These are phyloP conservation scores for Dioscorea alata DNA, from an alignment of 106 monocot genomes.

Conservation along the genomic window DNA sequence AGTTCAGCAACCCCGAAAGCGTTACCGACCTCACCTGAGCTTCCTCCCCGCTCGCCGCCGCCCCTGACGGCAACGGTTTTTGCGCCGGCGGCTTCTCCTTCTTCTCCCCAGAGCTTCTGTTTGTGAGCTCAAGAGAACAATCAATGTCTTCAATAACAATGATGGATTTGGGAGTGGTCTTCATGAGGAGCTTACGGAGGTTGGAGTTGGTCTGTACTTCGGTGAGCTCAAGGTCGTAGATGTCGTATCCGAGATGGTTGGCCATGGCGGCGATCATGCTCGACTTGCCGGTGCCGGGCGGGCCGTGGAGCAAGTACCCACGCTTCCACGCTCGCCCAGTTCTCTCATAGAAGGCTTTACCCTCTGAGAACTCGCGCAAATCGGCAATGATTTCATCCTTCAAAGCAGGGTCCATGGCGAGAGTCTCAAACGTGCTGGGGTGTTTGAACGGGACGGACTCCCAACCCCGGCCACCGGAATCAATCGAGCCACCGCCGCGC, in stretches of 20 bases:
- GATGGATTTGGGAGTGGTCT: slow-evolving; percentile 79
- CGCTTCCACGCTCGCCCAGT: slow-evolving; percentile 85
- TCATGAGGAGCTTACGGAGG: slow-evolving; percentile 77
- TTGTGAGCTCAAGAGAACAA: slow-evolving; percentile 57
- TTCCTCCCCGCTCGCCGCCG: no score
- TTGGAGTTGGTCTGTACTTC: slow-evolving; percentile 74
- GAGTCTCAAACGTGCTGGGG: slow-evolving; percentile 79
- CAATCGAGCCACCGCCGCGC: slow-evolving; percentile 42
- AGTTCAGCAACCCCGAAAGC: slow-evolving; percentile 69
- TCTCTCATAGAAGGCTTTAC: slow-evolving; percentile 45
- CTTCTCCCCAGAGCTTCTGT: slow-evolving; percentile 4
- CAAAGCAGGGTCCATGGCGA: slow-evolving; percentile 61
- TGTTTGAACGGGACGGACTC: slow-evolving; percentile 90
- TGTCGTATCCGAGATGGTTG: slow-evolving; percentile 68
- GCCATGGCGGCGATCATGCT: slow-evolving; percentile 96
- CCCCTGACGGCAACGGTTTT: background rate
- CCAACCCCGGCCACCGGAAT: slow-evolving; percentile 56
- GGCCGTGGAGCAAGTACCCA: slow-evolving; percentile 72
- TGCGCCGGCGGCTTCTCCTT: background rate
- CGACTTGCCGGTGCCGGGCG: slow-evolving; percentile 86
- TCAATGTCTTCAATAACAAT: slow-evolving; percentile 96
- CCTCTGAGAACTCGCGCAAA: slow-evolving; percentile 37
- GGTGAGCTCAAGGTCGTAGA: slow-evolving; percentile 87
- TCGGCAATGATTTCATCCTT: slow-evolving; percentile 57
- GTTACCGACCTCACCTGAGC: slow-evolving; percentile 27